A percentile compares a stretch with the other conserved stretches of the same genome.
phyloP scores from a whole-genome alignment of 345 rosid genomes.

The Salix arbutifolia region DNA sequence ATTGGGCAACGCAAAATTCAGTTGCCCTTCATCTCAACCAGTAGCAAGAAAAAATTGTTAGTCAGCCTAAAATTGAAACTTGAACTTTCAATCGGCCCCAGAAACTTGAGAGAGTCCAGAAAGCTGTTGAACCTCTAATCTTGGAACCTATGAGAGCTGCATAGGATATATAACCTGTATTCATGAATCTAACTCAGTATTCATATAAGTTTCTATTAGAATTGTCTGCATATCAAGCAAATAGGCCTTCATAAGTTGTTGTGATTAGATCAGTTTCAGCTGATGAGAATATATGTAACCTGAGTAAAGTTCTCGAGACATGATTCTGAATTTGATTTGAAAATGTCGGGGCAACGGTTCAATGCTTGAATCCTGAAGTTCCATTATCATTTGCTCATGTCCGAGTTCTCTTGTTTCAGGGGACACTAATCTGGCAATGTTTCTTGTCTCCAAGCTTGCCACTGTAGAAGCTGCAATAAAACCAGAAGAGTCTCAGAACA shows the following conservation, averaged over 20 bases:
- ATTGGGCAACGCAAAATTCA: no score
- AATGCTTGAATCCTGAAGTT: not conserved
- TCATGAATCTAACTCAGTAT: not conserved
- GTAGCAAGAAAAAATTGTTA: no score
- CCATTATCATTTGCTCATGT: not conserved
- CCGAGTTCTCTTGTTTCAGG: slow-evolving; percentile 31
- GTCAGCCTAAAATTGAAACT: no score
- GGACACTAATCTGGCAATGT: slow-evolving; percentile 70
- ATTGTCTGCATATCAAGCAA: not conserved
- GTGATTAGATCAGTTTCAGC: no score
- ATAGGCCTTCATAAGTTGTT: no score
- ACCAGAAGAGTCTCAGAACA: slow-evolving; percentile 30
- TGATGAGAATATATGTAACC: no score
- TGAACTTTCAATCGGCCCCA: no score
- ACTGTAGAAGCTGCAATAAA: slow-evolving; percentile 26
- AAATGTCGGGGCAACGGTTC: not conserved
- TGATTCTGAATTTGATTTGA: not conserved
- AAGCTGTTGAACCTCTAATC: not conserved
- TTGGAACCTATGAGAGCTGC: not conserved
- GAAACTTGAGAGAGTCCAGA: not conserved
- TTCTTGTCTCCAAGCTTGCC: slow-evolving; percentile 59
- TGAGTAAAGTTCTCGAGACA: not conserved
- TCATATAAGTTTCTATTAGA: not conserved
- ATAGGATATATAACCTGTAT: not conserved
- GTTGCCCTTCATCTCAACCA: no score